Evolutionary conservation across 257 asterid genomes (phyloP).

Genomic region (Salvia miltiorrhiza): DNA sequence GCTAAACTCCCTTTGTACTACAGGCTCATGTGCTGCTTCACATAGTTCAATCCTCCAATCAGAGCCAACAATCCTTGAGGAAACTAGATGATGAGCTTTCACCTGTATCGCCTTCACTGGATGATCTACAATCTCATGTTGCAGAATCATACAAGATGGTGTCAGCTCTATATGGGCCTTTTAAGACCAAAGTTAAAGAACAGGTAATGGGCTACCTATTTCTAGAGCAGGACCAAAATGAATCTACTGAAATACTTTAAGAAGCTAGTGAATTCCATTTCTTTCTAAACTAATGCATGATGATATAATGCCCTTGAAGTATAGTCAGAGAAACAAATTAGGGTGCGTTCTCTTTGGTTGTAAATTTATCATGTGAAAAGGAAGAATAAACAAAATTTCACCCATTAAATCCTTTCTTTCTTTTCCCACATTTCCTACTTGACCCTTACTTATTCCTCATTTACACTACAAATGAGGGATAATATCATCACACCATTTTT

Average conservation of each 20-base stretch:
- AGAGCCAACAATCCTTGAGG: conserved; percentile 37
- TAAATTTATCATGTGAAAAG: no score
- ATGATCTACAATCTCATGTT: conserved; percentile 69
- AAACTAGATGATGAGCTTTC: conserved; percentile 42
- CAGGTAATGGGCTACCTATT: conserved; percentile 51
- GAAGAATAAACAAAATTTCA: no score
- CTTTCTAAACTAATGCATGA: not conserved
- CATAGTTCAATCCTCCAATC: conserved; percentile 56
- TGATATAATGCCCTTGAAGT: not conserved
- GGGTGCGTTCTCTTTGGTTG: no score
- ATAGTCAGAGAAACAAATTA: not conserved
- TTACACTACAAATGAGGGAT: no score
- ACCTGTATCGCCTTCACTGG: conserved; percentile 35
- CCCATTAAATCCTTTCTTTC: no score
- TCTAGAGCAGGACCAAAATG: not conserved
- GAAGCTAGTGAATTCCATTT: not conserved
- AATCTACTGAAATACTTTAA: conserved; percentile 1
- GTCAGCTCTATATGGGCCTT: conserved; percentile 85
- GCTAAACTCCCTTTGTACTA: conserved; percentile 30
- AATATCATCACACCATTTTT: no score
- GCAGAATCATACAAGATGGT: conserved; percentile 93
- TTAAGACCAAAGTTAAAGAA: conserved; percentile 81
- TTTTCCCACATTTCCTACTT: no score
- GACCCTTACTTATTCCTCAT: no score
- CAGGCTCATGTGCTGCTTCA: conserved; percentile 98